Evolutionary conservation across 208 protist genomes (phyloP).

Genomic region (Eutreptiella sp.): DNA sequence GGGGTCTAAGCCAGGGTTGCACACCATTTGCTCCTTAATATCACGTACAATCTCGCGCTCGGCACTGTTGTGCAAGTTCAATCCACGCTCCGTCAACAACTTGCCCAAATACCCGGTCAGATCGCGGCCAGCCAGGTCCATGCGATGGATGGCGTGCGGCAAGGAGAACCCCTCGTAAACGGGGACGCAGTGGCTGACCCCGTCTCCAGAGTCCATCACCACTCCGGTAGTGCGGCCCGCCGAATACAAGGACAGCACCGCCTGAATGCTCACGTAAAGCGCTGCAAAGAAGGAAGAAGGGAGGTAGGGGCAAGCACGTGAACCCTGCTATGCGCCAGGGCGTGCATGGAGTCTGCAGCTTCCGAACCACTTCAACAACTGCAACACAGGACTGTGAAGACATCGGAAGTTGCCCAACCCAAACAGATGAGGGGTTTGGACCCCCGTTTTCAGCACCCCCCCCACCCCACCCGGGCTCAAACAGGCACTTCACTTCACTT

Average conservation of each 20-base stretch:
- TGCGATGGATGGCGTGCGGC: constrained; percentile 65
- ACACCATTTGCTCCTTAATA: constrained; percentile 88
- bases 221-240: constrained; percentile 82
- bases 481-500: too few species aligned
- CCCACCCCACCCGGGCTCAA: too few species aligned
- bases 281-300: too few species aligned
- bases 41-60: constrained; percentile 92
- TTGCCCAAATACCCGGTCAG: constrained; percentile 89
- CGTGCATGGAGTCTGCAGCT: too few species aligned
- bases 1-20: too few species aligned
- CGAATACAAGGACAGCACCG: constrained; percentile 90
- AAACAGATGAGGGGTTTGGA: too few species aligned
- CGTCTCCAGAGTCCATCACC: constrained; percentile 83
- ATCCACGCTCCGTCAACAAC: constrained; percentile 84
- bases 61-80: constrained; percentile 86
- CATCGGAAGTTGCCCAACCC: too few species aligned
- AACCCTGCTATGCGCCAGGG: too few species aligned
- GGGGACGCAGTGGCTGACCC: constrained; percentile 81
- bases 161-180: constrained; percentile 86
- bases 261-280: constrained; percentile 88
- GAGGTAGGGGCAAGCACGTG: too few species aligned
- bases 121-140: constrained; percentile 85
- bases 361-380: too few species aligned
- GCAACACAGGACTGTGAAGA: too few species aligned
- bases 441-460: too few species aligned